These are phyloP conservation scores for Wickerhamiella sorbophila DNA, from an alignment of 805 yeast genomes.

Conservation along the genomic window DNA sequence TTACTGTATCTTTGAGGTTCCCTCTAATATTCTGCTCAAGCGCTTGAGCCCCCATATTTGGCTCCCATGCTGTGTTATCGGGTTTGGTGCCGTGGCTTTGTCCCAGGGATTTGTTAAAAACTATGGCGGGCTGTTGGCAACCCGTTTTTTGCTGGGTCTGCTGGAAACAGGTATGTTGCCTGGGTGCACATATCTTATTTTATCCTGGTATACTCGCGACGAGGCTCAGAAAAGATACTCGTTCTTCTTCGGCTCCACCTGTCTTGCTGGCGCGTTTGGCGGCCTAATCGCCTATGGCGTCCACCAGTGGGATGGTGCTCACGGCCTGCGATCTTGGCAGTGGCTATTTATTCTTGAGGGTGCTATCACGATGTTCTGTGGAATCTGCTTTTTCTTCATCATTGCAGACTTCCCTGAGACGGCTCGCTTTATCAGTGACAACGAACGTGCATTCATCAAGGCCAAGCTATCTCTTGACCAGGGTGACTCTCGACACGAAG, in stretches of 20 bases:
- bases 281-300: slow-evolving; percentile 29
- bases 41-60: slow-evolving; percentile 26
- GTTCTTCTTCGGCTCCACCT: slow-evolving; percentile 28
- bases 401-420: slow-evolving; percentile 59
- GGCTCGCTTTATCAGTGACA: slow-evolving; percentile 35
- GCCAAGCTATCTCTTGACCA: slow-evolving; percentile 44
- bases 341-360: slow-evolving; percentile 47
- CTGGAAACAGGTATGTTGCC: slow-evolving; percentile 34
- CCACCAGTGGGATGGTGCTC: slow-evolving; percentile 28
- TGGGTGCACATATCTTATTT: slow-evolving; percentile 25
- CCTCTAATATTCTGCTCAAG: slow-evolving; percentile 25
- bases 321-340: slow-evolving; percentile 33
- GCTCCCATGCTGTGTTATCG: slow-evolving; percentile 23
- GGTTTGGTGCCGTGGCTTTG: slow-evolving; percentile 26
- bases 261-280: slow-evolving; percentile 26
- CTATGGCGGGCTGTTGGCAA: slow-evolving; percentile 23
- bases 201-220: slow-evolving; percentile 25
- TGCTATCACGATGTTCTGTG: slow-evolving; percentile 30
- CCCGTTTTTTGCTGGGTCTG: slow-evolving; percentile 30
- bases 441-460: slow-evolving; percentile 40
- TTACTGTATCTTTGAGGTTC: slow-evolving; percentile 28
- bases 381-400: slow-evolving; percentile 25
- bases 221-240: slow-evolving; percentile 30
- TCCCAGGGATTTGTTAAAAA: slow-evolving; percentile 25
- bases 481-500: slow-evolving; percentile 36